Conservation (phyloP, 2,329 filamentous ascomycete species). For the Aspergillus tanneri region DNA sequence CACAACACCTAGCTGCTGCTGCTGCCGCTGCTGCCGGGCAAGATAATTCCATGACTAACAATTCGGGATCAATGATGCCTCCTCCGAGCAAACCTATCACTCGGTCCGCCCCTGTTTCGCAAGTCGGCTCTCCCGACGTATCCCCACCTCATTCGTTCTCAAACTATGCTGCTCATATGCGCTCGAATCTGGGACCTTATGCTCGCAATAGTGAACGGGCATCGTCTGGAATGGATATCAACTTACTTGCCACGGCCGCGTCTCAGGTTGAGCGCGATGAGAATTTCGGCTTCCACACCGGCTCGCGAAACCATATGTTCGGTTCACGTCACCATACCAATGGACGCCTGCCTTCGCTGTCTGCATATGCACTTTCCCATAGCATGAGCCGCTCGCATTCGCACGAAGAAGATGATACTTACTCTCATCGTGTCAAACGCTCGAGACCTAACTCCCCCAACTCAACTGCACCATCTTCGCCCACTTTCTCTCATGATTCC, state of each 20-base stretch:
- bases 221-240: conserved; percentile 59
- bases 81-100: conserved; percentile 76
- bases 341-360: conserved; percentile 70
- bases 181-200: conserved; percentile 59
- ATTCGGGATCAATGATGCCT: conserved; percentile 68
- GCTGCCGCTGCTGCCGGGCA: conserved; percentile 57
- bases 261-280: conserved; percentile 66
- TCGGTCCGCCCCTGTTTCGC: conserved; percentile 82
- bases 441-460: conserved; percentile 92
- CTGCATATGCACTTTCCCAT: conserved; percentile 70
- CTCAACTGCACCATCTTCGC: conserved; percentile 92
- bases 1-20: conserved; percentile 60
- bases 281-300: conserved; percentile 44
- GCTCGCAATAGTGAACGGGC: conserved; percentile 48
- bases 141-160: conserved; percentile 88
- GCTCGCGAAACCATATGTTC: conserved; percentile 49
- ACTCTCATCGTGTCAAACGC: conserved; percentile 73
- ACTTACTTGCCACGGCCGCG: conserved; percentile 67
- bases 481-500: conserved; percentile 94
- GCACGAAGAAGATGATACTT: conserved; percentile 72
- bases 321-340: conserved; percentile 45
- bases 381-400: conserved; percentile 91
- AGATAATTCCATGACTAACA: conserved; percentile 47
- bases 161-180: conserved; percentile 58
- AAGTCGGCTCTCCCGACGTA: conserved; percentile 88